These are phyloP conservation scores for Calonectria henricotiae DNA, from an alignment of 2,329 filamentous ascomycete genomes.

Conservation along the genomic window DNA sequence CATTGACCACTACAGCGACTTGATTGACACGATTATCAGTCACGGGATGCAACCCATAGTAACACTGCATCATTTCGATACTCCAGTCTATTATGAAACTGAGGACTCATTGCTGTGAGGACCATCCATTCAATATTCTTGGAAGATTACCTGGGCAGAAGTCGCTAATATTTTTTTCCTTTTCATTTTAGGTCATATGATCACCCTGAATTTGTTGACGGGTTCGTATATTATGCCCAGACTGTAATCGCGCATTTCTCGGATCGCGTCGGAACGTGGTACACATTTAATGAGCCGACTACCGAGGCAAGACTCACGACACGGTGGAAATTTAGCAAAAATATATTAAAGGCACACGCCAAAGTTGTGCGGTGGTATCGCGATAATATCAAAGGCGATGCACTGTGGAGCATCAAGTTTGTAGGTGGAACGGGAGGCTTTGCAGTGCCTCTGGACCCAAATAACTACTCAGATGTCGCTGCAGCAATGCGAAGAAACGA, in stretches of 20 bases:
- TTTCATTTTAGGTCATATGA: not conserved
- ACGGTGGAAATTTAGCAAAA: conserved; percentile 5
- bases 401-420: conserved; percentile 14
- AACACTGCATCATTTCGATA: conserved; percentile 7
- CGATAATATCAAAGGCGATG: conserved; percentile 1
- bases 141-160: too few species aligned
- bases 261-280: conserved; percentile 6
- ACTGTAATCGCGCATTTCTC: not conserved
- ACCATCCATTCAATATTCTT: too few species aligned
- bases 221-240: conserved; percentile 6
- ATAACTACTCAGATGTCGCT: not conserved
- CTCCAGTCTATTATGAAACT: not conserved
- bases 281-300: conserved; percentile 11
- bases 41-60: conserved; percentile 4
- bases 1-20: not conserved
- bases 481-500: not conserved
- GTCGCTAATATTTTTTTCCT: too few species aligned
- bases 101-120: not conserved
- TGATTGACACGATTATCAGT: conserved; percentile 4
- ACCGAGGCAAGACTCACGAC: conserved; percentile 5
- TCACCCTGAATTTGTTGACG: conserved; percentile 9
- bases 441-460: not conserved
- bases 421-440: conserved; percentile 2
- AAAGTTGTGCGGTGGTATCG: conserved; percentile 13
- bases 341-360: not conserved